phyloP scores from a whole-genome alignment of 208 protist species.

The Crithidia thermophila region DNA sequence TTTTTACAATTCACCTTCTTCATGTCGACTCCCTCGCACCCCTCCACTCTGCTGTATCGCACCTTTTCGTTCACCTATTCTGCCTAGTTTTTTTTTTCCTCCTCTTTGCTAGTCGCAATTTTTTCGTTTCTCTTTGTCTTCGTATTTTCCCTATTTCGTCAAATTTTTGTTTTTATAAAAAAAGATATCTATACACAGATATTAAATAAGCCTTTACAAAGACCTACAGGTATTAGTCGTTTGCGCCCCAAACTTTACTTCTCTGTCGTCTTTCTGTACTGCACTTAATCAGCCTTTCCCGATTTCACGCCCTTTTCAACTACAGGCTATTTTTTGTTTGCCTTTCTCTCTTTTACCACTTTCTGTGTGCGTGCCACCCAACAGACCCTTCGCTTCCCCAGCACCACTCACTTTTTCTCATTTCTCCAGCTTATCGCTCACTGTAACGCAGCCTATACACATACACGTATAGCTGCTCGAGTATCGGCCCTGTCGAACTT shows the following conservation, averaged over 20 bases:
- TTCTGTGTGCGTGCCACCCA: not conserved
- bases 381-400: not conserved
- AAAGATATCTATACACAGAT: conserved; percentile 11
- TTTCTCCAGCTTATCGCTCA: conserved; percentile 4
- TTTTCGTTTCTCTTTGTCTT: not conserved
- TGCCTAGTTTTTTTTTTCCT: conserved; percentile 1
- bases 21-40: not conserved
- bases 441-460: not conserved
- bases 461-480: conserved; percentile 17
- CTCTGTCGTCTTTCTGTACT: no score
- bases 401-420: not conserved
- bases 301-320: not conserved
- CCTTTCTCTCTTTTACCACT: conserved; percentile 5
- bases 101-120: not conserved
- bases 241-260: no score
- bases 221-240: no score
- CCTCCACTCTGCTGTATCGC: not conserved
- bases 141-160: not conserved
- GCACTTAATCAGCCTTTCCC: no score
- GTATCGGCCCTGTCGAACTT: no score
- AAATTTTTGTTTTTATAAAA: conserved; percentile 8
- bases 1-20: no score
- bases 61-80: not conserved
- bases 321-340: conserved; percentile 4
- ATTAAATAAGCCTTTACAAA: no score